Evolutionary conservation across 2,329 filamentous ascomycete species (phyloP).

Genomic region (Capronia coronata): DNA sequence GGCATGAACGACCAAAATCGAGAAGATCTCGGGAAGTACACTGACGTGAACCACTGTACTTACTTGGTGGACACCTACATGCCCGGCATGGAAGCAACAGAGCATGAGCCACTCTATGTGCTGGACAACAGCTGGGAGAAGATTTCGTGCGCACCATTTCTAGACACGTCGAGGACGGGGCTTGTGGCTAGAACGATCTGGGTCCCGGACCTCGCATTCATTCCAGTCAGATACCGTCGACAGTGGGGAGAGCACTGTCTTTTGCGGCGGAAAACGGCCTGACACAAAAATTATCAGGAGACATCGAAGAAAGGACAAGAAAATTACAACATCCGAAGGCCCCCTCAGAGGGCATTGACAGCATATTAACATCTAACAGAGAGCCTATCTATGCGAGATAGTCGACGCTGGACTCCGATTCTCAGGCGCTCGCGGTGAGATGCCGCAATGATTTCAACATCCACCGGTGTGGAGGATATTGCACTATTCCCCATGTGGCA

Average conservation of each 20-base stretch:
- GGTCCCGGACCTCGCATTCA: constrained; percentile 64
- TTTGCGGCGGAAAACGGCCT: constrained; percentile 51
- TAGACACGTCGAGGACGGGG: constrained; percentile 70
- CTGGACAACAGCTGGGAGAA: constrained; percentile 71
- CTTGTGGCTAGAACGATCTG: constrained; percentile 71
- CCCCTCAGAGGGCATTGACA: neutral
- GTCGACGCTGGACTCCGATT: neutral
- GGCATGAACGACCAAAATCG: constrained; percentile 91
- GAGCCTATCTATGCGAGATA: neutral
- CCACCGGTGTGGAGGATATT: constrained; percentile 7
- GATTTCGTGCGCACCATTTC: constrained; percentile 67
- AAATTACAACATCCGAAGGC: too few relatives aligned
- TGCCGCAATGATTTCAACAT: constrained; percentile 5
- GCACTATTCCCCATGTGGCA: constrained; percentile 16
- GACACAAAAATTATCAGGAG: constrained; percentile 2
- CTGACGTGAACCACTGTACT: constrained; percentile 64
- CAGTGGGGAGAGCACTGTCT: constrained; percentile 89
- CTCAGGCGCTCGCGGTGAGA: constrained; percentile 12
- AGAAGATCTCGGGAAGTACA: constrained; percentile 80
- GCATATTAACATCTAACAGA: constrained; percentile 2
- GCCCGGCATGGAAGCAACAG: constrained; percentile 52
- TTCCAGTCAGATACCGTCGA: constrained; percentile 64
- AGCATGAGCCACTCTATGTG: constrained; percentile 73
- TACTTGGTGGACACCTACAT: constrained; percentile 87
- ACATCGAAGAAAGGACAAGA: neutral